These are phyloP conservation scores for Trichosanthes truncata DNA, from an alignment of 306 rosid species.

Conservation along the genomic window DNA sequence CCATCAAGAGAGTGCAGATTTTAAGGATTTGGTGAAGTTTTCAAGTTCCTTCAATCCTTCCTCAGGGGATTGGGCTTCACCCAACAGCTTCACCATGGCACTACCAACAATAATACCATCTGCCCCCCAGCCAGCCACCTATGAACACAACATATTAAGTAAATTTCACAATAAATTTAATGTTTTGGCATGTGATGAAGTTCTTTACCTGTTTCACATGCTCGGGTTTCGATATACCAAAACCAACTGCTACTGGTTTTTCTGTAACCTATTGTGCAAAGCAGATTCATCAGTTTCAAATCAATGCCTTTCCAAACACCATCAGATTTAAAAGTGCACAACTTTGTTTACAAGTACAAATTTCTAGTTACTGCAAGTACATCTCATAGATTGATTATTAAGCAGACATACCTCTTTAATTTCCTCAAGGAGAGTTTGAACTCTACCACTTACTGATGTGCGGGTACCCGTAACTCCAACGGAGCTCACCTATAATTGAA, in stretches of 20 bases:
- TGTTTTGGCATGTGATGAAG: background rate
- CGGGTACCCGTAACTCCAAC: conserved; percentile 91
- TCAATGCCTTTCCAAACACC: background rate
- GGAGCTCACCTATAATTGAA: conserved; percentile 69
- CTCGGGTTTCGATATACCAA: conserved; percentile 87
- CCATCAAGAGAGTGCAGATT: background rate
- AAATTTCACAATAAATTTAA: background rate
- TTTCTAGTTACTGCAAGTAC: background rate
- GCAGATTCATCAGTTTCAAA: background rate
- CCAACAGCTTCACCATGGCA: conserved; percentile 77
- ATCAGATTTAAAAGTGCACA: conserved; percentile 1
- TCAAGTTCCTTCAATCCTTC: conserved; percentile 78
- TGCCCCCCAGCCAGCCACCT: conserved; percentile 90
- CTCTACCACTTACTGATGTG: conserved; percentile 53
- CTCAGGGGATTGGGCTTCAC: conserved; percentile 65
- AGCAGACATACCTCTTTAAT: conserved; percentile 66
- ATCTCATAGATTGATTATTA: background rate
- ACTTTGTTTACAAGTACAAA: background rate
- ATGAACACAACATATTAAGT: background rate
- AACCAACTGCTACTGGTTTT: conserved; percentile 95
- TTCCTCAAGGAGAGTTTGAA: conserved; percentile 48
- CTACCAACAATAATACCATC: conserved; percentile 94
- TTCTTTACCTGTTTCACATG: conserved; percentile 64
- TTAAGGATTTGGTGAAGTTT: conserved; percentile 40
- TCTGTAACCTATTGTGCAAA: conserved; percentile 37